Percentiles rank a stretch among this genome's conserved stretches.
Evolutionary conservation across 23 red algal genomes (phyloP).

Genomic region (Gracilaria caudata): DNA sequence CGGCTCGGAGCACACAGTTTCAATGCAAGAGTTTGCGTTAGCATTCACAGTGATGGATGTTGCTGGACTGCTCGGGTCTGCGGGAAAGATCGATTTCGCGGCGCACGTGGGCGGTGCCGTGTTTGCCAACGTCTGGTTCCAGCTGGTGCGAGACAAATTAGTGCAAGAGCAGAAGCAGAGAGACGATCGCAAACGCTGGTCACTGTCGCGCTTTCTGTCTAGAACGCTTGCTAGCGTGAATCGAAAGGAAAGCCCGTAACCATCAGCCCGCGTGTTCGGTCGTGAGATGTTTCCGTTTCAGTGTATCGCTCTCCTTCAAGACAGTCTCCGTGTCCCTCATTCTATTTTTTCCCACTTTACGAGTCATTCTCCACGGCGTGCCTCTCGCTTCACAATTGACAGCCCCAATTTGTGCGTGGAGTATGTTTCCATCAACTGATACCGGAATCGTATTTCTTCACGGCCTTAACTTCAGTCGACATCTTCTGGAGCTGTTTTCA

Average conservation of each 20-base stretch:
- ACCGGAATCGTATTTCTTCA: not conserved
- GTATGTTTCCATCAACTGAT: not conserved
- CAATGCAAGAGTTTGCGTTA: slow-evolving; percentile 66
- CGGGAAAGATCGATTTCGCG: slow-evolving; percentile 78
- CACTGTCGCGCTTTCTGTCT: slow-evolving; percentile 1
- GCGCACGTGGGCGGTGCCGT: slow-evolving; percentile 78
- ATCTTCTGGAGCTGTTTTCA: not conserved
- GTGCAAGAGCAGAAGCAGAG: slow-evolving; percentile 28
- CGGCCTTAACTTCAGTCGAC: not conserved
- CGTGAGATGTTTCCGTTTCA: slow-evolving; percentile 15
- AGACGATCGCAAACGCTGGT: not conserved
- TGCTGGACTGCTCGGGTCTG: slow-evolving; percentile 70
- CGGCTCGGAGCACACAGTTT: slow-evolving; percentile 39
- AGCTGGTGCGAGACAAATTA: slow-evolving; percentile 65
- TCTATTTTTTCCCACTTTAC: slow-evolving; percentile 13
- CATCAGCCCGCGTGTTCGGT: not conserved
- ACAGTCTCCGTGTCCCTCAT: slow-evolving; percentile 17
- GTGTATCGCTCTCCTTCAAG: not conserved
- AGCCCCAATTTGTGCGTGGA: slow-evolving; percentile 9
- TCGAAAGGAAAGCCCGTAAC: slow-evolving; percentile 12
- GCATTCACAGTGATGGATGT: slow-evolving; percentile 73
- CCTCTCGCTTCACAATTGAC: not conserved
- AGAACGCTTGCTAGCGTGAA: not conserved
- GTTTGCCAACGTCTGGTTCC: slow-evolving; percentile 67
- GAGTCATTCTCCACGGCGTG: slow-evolving; percentile 14